A percentile compares a stretch with the other conserved stretches of the same genome.
phyloP scores from a whole-genome alignment of 345 rosid species.

The Corymbia maculata region DNA sequence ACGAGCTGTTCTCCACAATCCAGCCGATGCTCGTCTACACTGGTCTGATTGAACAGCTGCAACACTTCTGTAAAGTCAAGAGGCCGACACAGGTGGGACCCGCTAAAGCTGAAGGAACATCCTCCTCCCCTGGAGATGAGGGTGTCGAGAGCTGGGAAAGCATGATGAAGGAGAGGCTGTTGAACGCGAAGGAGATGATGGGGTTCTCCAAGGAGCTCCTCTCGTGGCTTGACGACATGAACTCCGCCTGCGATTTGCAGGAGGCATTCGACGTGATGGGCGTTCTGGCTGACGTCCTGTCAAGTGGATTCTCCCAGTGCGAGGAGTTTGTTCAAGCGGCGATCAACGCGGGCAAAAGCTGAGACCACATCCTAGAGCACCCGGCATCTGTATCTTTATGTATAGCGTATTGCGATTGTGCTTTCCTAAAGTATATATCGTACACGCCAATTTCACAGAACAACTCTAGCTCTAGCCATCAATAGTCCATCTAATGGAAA shows the following conservation, averaged over 20 bases:
- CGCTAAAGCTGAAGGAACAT: conserved; percentile 30
- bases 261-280: conserved; percentile 87
- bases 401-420: background rate
- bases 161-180: conserved; percentile 62
- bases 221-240: conserved; percentile 82
- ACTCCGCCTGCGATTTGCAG: conserved; percentile 61
- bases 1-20: conserved; percentile 56
- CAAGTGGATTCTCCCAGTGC: conserved; percentile 52
- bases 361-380: background rate
- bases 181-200: conserved; percentile 71
- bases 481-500: background rate
- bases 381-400: background rate
- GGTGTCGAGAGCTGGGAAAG: conserved; percentile 71
- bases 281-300: conserved; percentile 60
- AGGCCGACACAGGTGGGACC: conserved; percentile 12
- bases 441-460: background rate
- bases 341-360: conserved; percentile 50
- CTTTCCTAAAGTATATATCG: background rate
- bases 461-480: background rate
- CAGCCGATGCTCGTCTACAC: conserved; percentile 83
- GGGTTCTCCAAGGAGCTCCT: conserved; percentile 78
- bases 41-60: conserved; percentile 91
- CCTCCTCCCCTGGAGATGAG: conserved; percentile 17
- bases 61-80: conserved; percentile 62
- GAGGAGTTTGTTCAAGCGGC: conserved; percentile 79